Evolutionary conservation across 371 early-diverging fungal genomes (phyloP).

Genomic region (Rhizopus stolonifer): DNA sequence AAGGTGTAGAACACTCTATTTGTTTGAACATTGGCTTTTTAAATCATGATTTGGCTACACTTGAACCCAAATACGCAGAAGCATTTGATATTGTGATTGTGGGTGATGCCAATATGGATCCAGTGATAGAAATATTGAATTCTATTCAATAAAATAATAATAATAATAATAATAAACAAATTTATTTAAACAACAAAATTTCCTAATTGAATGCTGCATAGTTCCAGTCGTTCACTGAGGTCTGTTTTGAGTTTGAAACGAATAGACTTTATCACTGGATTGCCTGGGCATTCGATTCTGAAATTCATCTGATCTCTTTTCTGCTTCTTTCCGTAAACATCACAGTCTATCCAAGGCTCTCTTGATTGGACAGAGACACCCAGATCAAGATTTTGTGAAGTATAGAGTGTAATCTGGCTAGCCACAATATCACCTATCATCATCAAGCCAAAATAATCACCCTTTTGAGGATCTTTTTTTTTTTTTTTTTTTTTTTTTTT

Average conservation of each 20-base stretch:
- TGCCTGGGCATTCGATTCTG: conserved; percentile 20
- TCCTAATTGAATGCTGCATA: conserved; percentile 42
- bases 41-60: conserved; percentile 61
- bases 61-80: conserved; percentile 50
- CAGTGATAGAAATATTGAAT: conserved; percentile 42
- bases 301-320: conserved; percentile 12
- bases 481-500: not conserved
- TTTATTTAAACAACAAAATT: too few species aligned
- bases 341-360: conserved; percentile 16
- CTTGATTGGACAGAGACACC: conserved; percentile 27
- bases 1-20: conserved; percentile 56
- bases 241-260: conserved; percentile 26
- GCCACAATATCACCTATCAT: conserved; percentile 45
- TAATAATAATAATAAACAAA: too few species aligned
- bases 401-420: conserved; percentile 29
- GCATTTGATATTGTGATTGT: conserved; percentile 73
- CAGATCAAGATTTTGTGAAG: conserved; percentile 13
- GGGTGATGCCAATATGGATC: conserved; percentile 59
- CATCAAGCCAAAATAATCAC: conserved; percentile 13
- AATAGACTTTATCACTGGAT: conserved; percentile 25
- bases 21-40: conserved; percentile 71
- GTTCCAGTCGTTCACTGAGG: conserved; percentile 24
- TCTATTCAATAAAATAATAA: conserved; percentile 24
- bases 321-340: not conserved
- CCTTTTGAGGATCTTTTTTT: not conserved